Evolutionary conservation across 441 rosid genomes (phyloP).

Genomic region (Arabidopsis hybrid): DNA sequence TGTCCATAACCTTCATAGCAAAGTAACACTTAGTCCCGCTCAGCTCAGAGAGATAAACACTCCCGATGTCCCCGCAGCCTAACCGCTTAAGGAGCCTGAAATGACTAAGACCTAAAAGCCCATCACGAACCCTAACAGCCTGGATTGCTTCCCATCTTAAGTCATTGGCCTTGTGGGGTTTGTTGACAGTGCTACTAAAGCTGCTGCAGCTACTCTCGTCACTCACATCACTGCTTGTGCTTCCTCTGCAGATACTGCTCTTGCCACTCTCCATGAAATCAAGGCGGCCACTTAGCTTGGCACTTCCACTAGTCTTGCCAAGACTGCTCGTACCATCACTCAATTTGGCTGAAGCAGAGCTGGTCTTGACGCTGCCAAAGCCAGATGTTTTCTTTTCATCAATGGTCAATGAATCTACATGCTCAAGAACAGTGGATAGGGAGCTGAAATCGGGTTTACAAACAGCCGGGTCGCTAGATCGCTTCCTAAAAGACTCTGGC

Average conservation of each 20-base stretch:
- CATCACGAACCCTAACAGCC: conserved; percentile 73
- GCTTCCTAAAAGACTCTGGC: conserved; percentile 52
- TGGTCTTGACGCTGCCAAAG: conserved; percentile 69
- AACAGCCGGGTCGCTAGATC: conserved; percentile 50
- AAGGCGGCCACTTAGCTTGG: conserved; percentile 81
- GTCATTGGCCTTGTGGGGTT: conserved; percentile 93
- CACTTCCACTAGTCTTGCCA: conserved; percentile 73
- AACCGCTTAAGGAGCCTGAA: conserved; percentile 87
- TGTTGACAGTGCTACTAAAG: conserved; percentile 82
- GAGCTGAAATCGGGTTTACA: conserved; percentile 55
- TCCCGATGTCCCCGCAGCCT: conserved; percentile 96
- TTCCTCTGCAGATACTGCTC: conserved; percentile 93
- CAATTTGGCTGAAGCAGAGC: conserved; percentile 79
- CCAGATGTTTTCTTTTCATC: conserved; percentile 72
- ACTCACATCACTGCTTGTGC: conserved; percentile 89
- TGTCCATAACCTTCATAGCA: conserved; percentile 98
- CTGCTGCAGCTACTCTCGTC: conserved; percentile 97
- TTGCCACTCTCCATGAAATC: conserved; percentile 85
- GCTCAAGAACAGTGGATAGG: conserved; percentile 47
- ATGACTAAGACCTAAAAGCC: conserved; percentile 79
- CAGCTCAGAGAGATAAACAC: conserved; percentile 90
- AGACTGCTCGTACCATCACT: conserved; percentile 75
- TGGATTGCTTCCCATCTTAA: conserved; percentile 97
- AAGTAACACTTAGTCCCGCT: conserved; percentile 89
- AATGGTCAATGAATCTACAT: conserved; percentile 50